Base-by-base conservation (phyloP, 768 basidiomycete species). In the Piloderma croceum region DNA sequence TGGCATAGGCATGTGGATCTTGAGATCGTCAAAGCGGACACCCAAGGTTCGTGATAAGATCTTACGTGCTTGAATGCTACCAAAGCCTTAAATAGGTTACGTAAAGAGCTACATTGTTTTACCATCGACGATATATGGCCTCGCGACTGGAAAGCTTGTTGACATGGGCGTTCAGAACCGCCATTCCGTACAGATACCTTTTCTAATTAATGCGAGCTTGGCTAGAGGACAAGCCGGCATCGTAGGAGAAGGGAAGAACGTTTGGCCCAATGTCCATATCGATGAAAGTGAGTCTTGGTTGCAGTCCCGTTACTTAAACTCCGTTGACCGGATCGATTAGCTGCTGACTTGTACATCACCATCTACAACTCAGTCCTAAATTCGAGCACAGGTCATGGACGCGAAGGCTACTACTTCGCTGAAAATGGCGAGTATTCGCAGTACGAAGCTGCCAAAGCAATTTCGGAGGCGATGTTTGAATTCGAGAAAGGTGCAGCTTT, bases 231-330 rank as follows among this genome's bases (percentile, higher is more conserved):
- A 68, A 24, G 75, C 65, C 1, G 77, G 72, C 4, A 57, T 75
- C 46, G 56, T 79, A 7, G 78, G 78, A 1, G 51, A 64, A 36
- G 78, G 79, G 9, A 65, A 69, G 52, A 72, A 77, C 33, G 47
- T 70, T 19, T 79, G 76, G 76, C 64, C 67, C 2, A 62, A 76
- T 44, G 72, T 81, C 15, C 68, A 79, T 43, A 67, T 80, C 38
- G 58, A 70, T 32, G 78, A 81, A 24, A 59, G 75, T 73, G 38
- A 37, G 61, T 31, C 19, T 48, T 12, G 5, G 13, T 13, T 21
- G 19, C 4, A 24, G 24, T 20, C 12, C 21, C 7, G 17, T 18
- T 24, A 17, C 34, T 36, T 7, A 19, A 24, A 21, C 10, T 24
- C 31, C 4, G 34, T 37, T n/a, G n/a, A 23, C 17, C n/a, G 22